A percentile compares a stretch with the other conserved stretches of the same genome.
Evolutionary conservation across 202 grass and related monocot genomes (phyloP).

Genomic region (Schoenoplectus tabernaemontani): DNA sequence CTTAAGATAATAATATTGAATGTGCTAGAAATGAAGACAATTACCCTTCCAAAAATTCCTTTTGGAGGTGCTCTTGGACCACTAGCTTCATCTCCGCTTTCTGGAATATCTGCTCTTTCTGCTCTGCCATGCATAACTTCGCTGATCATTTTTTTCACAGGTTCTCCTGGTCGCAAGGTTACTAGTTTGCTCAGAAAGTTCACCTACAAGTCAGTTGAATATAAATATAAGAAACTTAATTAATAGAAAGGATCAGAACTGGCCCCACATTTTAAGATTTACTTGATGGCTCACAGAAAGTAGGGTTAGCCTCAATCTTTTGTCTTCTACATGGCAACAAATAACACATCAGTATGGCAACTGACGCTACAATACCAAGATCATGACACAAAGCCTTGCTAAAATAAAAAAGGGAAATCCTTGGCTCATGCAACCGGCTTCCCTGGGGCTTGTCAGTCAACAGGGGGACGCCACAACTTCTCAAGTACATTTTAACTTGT

Average conservation of each 20-base stretch:
- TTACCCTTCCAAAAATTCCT: constrained; percentile 67
- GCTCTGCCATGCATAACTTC: constrained; percentile 83
- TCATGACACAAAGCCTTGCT: neutral
- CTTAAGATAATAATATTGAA: constrained; percentile 13
- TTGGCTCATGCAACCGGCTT: neutral
- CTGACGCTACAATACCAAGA: neutral
- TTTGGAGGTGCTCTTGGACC: constrained; percentile 25
- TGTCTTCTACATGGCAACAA: neutral
- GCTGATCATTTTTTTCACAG: constrained; percentile 50
- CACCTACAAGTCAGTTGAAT: no score
- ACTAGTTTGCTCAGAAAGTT: constrained; percentile 92
- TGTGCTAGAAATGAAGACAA: neutral
- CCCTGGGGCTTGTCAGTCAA: neutral
- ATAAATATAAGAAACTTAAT: no score
- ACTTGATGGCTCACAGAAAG: neutral
- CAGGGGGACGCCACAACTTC: neutral
- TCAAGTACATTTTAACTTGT: neutral
- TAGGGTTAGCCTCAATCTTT: neutral
- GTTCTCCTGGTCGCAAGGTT: constrained; percentile 66
- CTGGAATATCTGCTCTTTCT: constrained; percentile 60
- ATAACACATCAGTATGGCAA: neutral
- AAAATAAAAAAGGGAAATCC: neutral
- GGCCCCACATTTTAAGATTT: neutral
- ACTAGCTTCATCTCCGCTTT: constrained; percentile 22
- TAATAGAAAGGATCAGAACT: no score